phyloP scores from a whole-genome alignment of 441 rosid species.

The Hura crepitans region DNA sequence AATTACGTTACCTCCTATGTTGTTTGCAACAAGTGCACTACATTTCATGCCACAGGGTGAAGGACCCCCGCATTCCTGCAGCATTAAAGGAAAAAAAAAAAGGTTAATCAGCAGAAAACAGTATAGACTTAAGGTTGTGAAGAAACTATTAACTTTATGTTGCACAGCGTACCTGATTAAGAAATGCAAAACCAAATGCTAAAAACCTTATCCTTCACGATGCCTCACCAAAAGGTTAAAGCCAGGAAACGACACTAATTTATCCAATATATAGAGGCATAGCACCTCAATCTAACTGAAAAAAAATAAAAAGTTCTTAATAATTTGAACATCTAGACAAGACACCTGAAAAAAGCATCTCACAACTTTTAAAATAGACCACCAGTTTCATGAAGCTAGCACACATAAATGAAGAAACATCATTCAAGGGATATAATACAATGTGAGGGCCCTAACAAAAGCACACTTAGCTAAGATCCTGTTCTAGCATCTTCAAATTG shows the following conservation, averaged over 20 bases:
- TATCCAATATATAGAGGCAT: not conserved
- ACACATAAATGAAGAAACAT: too few species aligned
- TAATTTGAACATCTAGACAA: too few species aligned
- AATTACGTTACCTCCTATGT: conserved; percentile 44
- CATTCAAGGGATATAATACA: not conserved
- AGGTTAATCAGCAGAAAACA: conserved; percentile 5
- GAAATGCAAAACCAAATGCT: not conserved
- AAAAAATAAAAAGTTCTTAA: too few species aligned
- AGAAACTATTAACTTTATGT: not conserved
- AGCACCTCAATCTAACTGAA: not conserved
- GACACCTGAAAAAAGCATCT: too few species aligned
- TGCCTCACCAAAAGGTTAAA: not conserved
- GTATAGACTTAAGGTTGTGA: not conserved
- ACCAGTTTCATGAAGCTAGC: not conserved
- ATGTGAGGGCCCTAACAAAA: not conserved
- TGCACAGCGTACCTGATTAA: not conserved
- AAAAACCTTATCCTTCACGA: not conserved
- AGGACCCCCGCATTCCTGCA: conserved; percentile 79
- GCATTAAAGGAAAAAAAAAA: conserved; percentile 16
- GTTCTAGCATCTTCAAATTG: not conserved
- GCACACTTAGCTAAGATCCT: not conserved
- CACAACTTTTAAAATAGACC: not conserved
- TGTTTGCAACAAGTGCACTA: conserved; percentile 66
- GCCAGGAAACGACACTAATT: conserved; percentile 1
- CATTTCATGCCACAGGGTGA: conserved; percentile 75